phyloP scores from a whole-genome alignment of 2,329 filamentous ascomycete species.

The Aspergillus jensenii region DNA sequence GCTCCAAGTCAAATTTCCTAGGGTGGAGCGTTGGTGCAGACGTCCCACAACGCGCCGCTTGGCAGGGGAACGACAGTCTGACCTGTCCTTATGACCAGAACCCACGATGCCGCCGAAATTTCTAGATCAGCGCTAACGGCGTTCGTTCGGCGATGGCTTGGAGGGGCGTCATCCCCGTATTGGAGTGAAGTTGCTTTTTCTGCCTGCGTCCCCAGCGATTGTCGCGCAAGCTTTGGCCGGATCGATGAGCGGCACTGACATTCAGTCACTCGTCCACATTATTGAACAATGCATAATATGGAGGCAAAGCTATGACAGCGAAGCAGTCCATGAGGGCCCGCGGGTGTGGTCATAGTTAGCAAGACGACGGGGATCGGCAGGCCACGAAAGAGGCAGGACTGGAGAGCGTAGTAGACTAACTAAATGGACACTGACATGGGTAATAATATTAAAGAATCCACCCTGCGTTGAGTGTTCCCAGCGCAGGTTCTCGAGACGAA shows the following conservation, averaged over 20 bases:
- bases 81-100: conserved; percentile 6
- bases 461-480: background rate
- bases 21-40: conserved; percentile 5
- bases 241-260: background rate
- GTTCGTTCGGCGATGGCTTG: conserved; percentile 17
- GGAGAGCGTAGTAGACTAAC: background rate
- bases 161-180: conserved; percentile 3
- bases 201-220: conserved; percentile 1
- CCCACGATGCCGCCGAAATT: conserved; percentile 23
- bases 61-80: conserved; percentile 21
- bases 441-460: background rate
- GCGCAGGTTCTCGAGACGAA: background rate
- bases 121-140: conserved; percentile 26
- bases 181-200: conserved; percentile 6
- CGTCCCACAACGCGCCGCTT: conserved; percentile 26
- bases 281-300: background rate
- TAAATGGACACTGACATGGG: background rate
- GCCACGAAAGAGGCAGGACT: background rate
- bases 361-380: background rate
- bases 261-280: background rate
- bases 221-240: background rate
- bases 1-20: conserved; percentile 16
- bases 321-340: background rate
- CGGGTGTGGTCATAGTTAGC: background rate
- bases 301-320: background rate